A percentile compares a stretch with the other conserved stretches of the same genome.
Evolutionary conservation across 768 basidiomycete genomes (phyloP).

Genomic region (Termitomyces sp.): DNA sequence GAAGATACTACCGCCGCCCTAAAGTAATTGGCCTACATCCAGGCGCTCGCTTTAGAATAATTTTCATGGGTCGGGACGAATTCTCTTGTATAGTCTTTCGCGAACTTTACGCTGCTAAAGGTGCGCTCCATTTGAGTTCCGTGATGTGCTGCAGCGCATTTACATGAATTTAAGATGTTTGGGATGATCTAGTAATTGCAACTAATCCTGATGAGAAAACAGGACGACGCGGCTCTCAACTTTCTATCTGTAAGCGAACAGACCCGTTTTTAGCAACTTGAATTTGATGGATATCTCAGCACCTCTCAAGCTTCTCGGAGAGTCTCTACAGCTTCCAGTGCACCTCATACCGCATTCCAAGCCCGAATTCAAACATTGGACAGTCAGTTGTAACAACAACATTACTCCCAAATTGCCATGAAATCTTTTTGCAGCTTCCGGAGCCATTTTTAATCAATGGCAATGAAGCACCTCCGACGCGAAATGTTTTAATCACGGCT

Average conservation of each 20-base stretch:
- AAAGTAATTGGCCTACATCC: not conserved
- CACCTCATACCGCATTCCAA: conserved; percentile 56
- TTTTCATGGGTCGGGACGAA: conserved; percentile 86
- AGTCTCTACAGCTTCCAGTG: conserved; percentile 47
- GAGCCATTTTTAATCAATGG: conserved; percentile 26
- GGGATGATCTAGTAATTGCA: conserved; percentile 60
- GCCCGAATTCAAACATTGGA: conserved; percentile 59
- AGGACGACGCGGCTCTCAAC: conserved; percentile 53
- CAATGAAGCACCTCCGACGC: conserved; percentile 20
- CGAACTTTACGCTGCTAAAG: conserved; percentile 55
- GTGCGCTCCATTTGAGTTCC: conserved; percentile 27
- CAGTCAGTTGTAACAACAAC: conserved; percentile 32
- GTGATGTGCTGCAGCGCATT: not conserved
- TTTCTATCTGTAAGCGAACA: conserved; percentile 49
- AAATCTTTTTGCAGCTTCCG: conserved; percentile 22
- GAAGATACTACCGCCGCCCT: not conserved
- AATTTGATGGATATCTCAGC: conserved; percentile 36
- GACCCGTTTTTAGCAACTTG: not conserved
- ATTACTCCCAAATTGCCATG: not conserved
- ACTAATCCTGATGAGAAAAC: conserved; percentile 65
- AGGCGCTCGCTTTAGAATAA: conserved; percentile 50
- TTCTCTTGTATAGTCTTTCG: conserved; percentile 77
- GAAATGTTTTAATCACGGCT: conserved; percentile 74
- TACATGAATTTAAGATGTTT: conserved; percentile 55
- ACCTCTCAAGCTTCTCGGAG: conserved; percentile 58